phyloP scores from a whole-genome alignment of 495 filamentous ascomycete species.

The Xanthoparmelia taractica region DNA sequence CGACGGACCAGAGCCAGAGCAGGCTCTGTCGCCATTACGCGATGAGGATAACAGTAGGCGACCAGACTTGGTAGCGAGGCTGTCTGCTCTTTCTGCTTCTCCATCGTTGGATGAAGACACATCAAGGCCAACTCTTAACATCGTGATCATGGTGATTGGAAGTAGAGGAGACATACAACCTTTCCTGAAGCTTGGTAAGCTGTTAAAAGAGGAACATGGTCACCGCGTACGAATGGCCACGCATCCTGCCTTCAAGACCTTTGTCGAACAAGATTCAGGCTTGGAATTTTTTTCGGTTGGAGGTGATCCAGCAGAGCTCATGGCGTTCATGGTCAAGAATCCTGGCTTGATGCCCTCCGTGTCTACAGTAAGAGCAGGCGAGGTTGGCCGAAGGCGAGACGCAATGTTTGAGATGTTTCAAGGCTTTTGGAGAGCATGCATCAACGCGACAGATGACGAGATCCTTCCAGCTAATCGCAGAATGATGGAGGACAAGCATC shows the following conservation, averaged over 20 bases:
- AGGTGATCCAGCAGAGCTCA: constrained; percentile 54
- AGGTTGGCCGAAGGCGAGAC: constrained; percentile 37
- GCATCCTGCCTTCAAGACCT: constrained; percentile 51
- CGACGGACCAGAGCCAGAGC: not conserved
- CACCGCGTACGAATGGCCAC: constrained; percentile 57
- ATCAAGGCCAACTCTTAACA: constrained; percentile 50
- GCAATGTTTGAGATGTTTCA: constrained; percentile 55
- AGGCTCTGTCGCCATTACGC: constrained; percentile 14
- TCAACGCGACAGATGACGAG: constrained; percentile 35
- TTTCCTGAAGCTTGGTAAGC: constrained; percentile 62
- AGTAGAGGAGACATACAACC: constrained; percentile 71
- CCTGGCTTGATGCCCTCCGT: constrained; percentile 45
- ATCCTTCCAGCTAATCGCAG: constrained; percentile 42
- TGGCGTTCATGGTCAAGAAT: constrained; percentile 54
- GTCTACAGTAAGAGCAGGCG: constrained; percentile 39
- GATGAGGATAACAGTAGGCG: constrained; percentile 15
- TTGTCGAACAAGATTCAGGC: constrained; percentile 45
- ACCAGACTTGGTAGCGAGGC: constrained; percentile 18
- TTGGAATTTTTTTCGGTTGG: constrained; percentile 60
- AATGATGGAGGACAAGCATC: constrained; percentile 44
- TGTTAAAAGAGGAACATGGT: constrained; percentile 47
- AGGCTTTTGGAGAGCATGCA: constrained; percentile 58
- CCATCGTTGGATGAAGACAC: constrained; percentile 12
- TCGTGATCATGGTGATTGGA: constrained; percentile 75
- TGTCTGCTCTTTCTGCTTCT: constrained; percentile 26